Evolutionary conservation across 2,329 filamentous ascomycete species (phyloP).

Genomic region (Fusarium odoratissimum): DNA sequence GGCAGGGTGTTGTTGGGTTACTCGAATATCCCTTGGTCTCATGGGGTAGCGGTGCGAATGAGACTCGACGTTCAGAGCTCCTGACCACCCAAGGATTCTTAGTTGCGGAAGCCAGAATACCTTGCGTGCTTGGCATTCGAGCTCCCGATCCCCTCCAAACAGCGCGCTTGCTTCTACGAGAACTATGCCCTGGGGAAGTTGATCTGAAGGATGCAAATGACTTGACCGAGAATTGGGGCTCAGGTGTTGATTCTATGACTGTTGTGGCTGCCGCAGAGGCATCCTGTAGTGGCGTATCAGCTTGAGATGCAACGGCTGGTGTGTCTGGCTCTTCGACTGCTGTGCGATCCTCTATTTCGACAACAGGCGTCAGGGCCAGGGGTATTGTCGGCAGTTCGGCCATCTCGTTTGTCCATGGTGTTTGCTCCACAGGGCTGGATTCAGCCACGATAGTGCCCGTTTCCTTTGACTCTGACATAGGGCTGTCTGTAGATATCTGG

Average conservation of each 20-base stretch:
- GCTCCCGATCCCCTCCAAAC: constrained; percentile 39
- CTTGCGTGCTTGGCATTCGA: constrained; percentile 49
- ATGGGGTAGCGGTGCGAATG: constrained; percentile 52
- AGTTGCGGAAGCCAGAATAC: constrained; percentile 51
- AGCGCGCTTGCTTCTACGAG: constrained; percentile 22
- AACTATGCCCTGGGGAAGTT: constrained; percentile 57
- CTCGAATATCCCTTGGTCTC: constrained; percentile 31
- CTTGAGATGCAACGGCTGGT: neutral
- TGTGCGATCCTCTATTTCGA: neutral
- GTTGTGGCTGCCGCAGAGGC: neutral
- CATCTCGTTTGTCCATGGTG: constrained; percentile 34
- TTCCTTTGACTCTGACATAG: neutral
- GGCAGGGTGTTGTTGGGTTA: constrained; percentile 13
- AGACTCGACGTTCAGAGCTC: constrained; percentile 49
- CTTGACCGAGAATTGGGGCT: constrained; percentile 61
- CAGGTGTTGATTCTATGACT: constrained; percentile 53
- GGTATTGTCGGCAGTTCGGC: neutral
- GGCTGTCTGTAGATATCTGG: neutral
- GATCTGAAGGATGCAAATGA: constrained; percentile 65
- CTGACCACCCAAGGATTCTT: constrained; percentile 49
- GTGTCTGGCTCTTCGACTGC: neutral
- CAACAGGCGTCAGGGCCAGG: neutral
- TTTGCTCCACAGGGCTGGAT: constrained; percentile 29
- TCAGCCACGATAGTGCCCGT: neutral
- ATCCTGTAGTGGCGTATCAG: constrained; percentile 12